Conservation (phyloP, 257 asterid genomes). For the Lantana camara region DNA sequence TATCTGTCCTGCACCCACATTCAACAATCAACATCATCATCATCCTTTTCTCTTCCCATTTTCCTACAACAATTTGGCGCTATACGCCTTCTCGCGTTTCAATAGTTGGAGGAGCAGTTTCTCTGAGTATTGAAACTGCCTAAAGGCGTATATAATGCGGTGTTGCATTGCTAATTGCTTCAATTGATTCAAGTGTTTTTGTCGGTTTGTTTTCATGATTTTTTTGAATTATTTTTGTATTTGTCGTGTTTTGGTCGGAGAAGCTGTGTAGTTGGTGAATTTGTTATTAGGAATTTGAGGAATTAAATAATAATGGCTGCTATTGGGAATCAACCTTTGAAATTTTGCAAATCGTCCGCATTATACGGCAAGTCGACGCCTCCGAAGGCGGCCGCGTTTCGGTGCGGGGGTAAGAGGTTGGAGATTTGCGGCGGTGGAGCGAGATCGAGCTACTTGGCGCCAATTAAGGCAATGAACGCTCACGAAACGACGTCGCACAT, state of each 20-base stretch:
- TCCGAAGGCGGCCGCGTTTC: slow-evolving; percentile 33
- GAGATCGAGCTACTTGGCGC: slow-evolving; percentile 52
- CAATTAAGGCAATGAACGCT: slow-evolving; percentile 68
- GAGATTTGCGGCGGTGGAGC: slow-evolving; percentile 36
- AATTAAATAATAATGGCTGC: slow-evolving; percentile 42
- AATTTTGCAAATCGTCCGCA: slow-evolving; percentile 29
- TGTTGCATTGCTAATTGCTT: slow-evolving; percentile 16
- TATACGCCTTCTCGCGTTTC: slow-evolving; percentile 6
- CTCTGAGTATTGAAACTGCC: slow-evolving; percentile 9
- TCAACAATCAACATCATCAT: slow-evolving; percentile 22
- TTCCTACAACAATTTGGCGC: slow-evolving; percentile 7
- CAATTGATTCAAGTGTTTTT: background rate
- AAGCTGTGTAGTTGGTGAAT: slow-evolving; percentile 22
- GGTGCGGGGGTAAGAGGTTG: slow-evolving; percentile 19
- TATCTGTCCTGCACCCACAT: slow-evolving; percentile 34
- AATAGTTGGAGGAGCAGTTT: slow-evolving; percentile 13
- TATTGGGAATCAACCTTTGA: slow-evolving; percentile 31
- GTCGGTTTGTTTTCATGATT: background rate
- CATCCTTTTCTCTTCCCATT: background rate
- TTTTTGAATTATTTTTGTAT: background rate
- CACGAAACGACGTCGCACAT: slow-evolving; percentile 49
- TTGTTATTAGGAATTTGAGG: slow-evolving; percentile 24
- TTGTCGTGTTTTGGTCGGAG: slow-evolving; percentile 20
- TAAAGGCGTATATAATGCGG: background rate
- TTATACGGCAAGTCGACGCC: slow-evolving; percentile 35